Evolutionary conservation across 805 yeast species (phyloP), one percentile per base, ranked within the genome.

Genomic region (Ogataea ganodermae): DNA sequence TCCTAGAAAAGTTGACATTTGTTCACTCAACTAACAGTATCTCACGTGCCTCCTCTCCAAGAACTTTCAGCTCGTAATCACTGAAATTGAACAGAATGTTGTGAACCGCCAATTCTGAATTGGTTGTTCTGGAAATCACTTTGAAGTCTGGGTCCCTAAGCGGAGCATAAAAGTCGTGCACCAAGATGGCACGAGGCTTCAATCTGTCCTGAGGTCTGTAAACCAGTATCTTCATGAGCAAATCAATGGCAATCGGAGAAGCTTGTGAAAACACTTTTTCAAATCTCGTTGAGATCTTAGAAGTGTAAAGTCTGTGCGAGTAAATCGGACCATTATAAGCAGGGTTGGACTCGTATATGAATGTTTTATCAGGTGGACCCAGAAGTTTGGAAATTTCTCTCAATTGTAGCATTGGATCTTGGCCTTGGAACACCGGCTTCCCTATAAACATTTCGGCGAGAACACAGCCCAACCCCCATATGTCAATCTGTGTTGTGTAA

Each of bases 391-490:
- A 84, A 51, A 94, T 90, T 63, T 92, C 96, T 55, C 92, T 84
- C 53, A 94, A 74, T 68, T 94, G 99, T 53, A 89, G 76, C 62
- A 84, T 79, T 43, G 96, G 96, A 51, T 87, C 85, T 58, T 83
- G 88, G 38, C 99, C 98, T 68, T 91, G 96, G 72, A 94, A 94
- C n/a, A 94, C 81, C 1, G 98, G 96, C 63, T 81, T 84, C 13
- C 97, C 97, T 52, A 90, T 77, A 47, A 86, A 76, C 88, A 94
- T 84, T 69, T 94, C 99, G 12, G 97, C 97, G 50, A 94, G 71
- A 28, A 94, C 96, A 72, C 99, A 92, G 1, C 98, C 99, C 50
- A 92, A 73, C 14, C 97, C 96, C 99, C 99, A 94, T 60, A 91
- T 86, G 67, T 94, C 99, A 49, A 94, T 92, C 61, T 90, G 88